Evolutionary conservation across 441 rosid species (phyloP).

Genomic region (Gossypium aridum): DNA sequence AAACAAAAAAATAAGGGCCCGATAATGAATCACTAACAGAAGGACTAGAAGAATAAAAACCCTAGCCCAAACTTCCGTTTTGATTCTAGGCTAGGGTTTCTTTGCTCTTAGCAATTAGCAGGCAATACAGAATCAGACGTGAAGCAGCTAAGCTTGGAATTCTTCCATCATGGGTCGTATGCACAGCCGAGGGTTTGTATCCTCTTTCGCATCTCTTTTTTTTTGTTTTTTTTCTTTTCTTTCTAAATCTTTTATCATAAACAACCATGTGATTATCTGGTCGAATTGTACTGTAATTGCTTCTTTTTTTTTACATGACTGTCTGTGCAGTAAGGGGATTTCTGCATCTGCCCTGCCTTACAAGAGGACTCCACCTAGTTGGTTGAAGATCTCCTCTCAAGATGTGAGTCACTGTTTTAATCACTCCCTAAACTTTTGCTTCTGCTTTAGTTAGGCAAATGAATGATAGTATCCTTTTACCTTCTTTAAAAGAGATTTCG

Average conservation of each 20-base stretch:
- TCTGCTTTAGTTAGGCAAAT: background rate
- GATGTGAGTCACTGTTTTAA: slow-evolving; percentile 34
- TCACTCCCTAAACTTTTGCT: background rate
- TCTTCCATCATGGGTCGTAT: slow-evolving; percentile 65
- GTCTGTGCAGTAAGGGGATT: slow-evolving; percentile 59
- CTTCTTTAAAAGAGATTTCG: background rate
- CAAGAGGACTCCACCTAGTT: slow-evolving; percentile 28
- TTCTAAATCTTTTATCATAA: background rate
- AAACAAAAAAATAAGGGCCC: background rate
- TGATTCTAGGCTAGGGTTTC: slow-evolving; percentile 24
- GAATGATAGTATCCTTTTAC: background rate
- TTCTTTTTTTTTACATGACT: background rate
- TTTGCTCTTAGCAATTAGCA: background rate
- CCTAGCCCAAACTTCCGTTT: background rate
- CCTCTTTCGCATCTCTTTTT: background rate
- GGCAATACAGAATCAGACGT: slow-evolving; percentile 3
- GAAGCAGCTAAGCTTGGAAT: background rate
- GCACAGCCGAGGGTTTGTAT: slow-evolving; percentile 68
- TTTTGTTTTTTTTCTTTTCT: no score
- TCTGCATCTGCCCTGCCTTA: slow-evolving; percentile 66
- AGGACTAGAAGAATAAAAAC: background rate
- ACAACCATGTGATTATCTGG: background rate
- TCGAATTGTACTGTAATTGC: background rate
- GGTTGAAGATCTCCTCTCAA: slow-evolving; percentile 55
- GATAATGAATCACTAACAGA: slow-evolving; percentile 1